Percentiles rank a stretch among this genome's conserved stretches.
These are phyloP conservation scores for Sporothrix brunneoviolacea DNA, from an alignment of 2,329 filamentous ascomycete species.

Conservation along the genomic window DNA sequence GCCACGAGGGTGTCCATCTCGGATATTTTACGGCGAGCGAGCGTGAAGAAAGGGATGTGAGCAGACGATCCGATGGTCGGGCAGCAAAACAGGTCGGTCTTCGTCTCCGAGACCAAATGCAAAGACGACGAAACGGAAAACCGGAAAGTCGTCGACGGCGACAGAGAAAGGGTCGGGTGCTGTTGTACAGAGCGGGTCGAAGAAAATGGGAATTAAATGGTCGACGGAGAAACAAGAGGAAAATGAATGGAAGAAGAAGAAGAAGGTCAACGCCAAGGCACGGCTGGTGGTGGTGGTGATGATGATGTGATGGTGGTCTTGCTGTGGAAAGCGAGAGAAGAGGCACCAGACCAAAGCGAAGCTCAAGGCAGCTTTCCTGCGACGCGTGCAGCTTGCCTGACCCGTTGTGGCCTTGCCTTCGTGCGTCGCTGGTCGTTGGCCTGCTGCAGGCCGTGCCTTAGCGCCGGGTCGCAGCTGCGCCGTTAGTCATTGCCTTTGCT, in stretches of 20 bases:
- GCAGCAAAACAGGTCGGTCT: too few species aligned
- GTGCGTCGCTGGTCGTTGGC: too few species aligned
- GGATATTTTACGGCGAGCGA: too few species aligned
- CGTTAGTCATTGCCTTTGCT: too few species aligned
- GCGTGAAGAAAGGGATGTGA: neutral
- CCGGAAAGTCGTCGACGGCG: too few species aligned
- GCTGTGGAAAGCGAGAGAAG: neutral
- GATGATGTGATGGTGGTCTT: neutral
- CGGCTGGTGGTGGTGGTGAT: neutral
- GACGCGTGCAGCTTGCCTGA: slow-evolving; percentile 17
- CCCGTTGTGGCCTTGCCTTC: neutral
- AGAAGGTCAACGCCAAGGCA: neutral
- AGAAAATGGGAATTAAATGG: neutral
- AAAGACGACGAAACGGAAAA: too few species aligned
- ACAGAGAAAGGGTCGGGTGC: neutral
- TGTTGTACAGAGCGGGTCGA: neutral
- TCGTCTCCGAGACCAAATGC: too few species aligned
- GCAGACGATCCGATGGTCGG: too few species aligned
- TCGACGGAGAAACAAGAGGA: neutral
- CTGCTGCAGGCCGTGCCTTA: slow-evolving; percentile 4
- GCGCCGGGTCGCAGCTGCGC: neutral
- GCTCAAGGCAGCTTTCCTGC: slow-evolving; percentile 18
- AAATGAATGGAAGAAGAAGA: neutral
- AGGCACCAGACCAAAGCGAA: slow-evolving; percentile 7
- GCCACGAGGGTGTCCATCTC: slow-evolving; percentile 88